Conservation (phyloP, 75 land plant genomes). For the Selaginella tamariscina region DNA sequence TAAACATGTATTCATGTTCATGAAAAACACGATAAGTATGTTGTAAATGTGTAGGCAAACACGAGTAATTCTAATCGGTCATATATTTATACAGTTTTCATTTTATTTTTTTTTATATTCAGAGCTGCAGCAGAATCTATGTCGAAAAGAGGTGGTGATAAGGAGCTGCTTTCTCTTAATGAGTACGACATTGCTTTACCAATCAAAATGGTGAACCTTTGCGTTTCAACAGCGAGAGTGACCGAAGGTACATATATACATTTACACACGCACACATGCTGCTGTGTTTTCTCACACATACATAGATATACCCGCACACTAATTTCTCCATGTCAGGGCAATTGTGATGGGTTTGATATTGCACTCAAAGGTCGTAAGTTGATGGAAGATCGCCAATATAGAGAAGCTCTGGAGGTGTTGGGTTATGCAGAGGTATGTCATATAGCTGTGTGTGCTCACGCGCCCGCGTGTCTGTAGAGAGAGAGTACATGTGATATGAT, state of each 20-base stretch:
- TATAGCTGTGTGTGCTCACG: neutral
- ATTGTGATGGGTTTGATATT: slow-evolving; percentile 92
- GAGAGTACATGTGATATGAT: no score
- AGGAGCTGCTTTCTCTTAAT: slow-evolving; percentile 46
- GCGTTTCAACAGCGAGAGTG: slow-evolving; percentile 48
- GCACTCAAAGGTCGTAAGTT: slow-evolving; percentile 64
- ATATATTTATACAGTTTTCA: no score
- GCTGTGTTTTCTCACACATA: no score
- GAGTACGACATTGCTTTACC: slow-evolving; percentile 61
- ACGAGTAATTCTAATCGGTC: no score
- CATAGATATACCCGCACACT: no score
- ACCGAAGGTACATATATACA: slow-evolving; percentile 30
- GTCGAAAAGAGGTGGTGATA: slow-evolving; percentile 43
- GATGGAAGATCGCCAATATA: slow-evolving; percentile 36
- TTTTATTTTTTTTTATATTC: no score
- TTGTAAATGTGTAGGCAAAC: no score
- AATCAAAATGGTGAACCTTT: slow-evolving; percentile 71
- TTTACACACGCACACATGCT: no score
- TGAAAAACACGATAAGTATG: no score
- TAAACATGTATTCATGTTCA: no score
- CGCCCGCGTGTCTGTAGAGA: no score
- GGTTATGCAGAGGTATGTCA: slow-evolving; percentile 66
- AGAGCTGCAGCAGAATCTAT: slow-evolving; percentile 66
- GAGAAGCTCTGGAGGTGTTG: slow-evolving; percentile 83
- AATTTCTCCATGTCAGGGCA: slow-evolving; percentile 38